Base-by-base conservation (phyloP, 139 green algal species). In the Volvox reticuliferus region DNA sequence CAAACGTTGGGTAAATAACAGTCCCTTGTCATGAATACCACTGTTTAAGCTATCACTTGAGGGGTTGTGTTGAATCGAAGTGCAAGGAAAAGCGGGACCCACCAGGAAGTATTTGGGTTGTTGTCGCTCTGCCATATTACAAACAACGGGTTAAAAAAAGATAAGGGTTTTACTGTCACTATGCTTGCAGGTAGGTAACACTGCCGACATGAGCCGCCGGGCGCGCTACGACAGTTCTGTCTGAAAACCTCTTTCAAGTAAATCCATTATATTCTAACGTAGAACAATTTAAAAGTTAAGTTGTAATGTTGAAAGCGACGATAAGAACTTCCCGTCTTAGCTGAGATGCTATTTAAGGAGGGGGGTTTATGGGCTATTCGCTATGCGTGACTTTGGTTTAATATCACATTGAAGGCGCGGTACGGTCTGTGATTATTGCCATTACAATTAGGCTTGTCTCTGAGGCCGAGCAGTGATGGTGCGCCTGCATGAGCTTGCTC, bases 401-500 rank as follows among this genome's bases (percentile, higher is more conserved):
- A 32, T 26, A 75, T 28, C 6, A 28, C 67, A 75, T 75, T 28
- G 24, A 75, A 75, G 22, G 9, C 14, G 67, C 6, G 67, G 22
- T 28, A n/a, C n/a, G n/a, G n/a, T 75, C 14, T 28, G 67, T 32
- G n/a, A n/a, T n/a, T n/a, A n/a, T 32, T 75, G 67, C 44, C 44
- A 75, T 32, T 26, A 28, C 73, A 79, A 79, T 44, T 79, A 79
- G 28, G 35, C 35, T 79, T 33, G 37, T 35, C 35, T 35, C 2
- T 75, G 22, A 75, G 67, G 22, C 22, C 14, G 71, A 81, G 75
- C 24, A 36, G 68, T 24, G 28, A 89, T 93, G 86, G 86, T 91
- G 16, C 80, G 55, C 13, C 68, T 93, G 20, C 86, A 91, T 26
- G 91, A 93, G 71, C 86, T 93, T 13, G 69, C 16, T 20, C 22